Evolutionary conservation across 192 early-diverging fungal species (phyloP), one percentile per base, ranked within the genome.

Genomic region (Diversispora epigaea): DNA sequence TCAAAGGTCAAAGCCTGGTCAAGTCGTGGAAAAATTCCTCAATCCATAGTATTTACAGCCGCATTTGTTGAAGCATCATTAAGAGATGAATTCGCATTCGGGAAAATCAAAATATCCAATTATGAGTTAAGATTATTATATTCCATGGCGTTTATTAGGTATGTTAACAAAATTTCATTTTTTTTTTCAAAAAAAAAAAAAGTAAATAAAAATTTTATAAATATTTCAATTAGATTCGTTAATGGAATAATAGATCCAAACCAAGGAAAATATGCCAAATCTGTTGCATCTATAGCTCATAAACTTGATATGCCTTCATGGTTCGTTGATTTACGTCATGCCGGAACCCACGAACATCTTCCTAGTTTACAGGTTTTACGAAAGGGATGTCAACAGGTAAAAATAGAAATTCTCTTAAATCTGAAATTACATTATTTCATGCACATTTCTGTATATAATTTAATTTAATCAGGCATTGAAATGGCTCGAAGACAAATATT

Each of bases 261-360:
- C 25, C 73, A 75, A 52, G 61, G 61, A 32, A 11, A 6, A 14
- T 75, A 50, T 47, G 89, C 89, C 2, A 75, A 82, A 58, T 90
- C 89, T 0, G 79, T 90, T 44, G 73, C 80, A 3, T 61, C 66
- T 10, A 63, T 90, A 57, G 90, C 90, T 6, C 68, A 76, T 3
- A 57, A 79, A 45, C 76, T 91, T 25, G 82, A 85, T 40, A 78
- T 91, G 67, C 90, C 90, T 6, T 80, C 81, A 32, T 88, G 87
- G 85, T 89, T 91, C 79, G 90, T 91, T 21, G 89, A 90, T 77
- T 76, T 91, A 50, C 79, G 90, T 17, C 90, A 91, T 72, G 84
- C 87, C 4, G 84, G 84, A 10, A 91, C 90, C 0, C 90, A 91
- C 66, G 87, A 89, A 69, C 76, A 84, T 44, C 74, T 91, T 8